phyloP scores from a whole-genome alignment of 2,329 filamentous ascomycete species.

The Pyrenophora seminiperda region DNA sequence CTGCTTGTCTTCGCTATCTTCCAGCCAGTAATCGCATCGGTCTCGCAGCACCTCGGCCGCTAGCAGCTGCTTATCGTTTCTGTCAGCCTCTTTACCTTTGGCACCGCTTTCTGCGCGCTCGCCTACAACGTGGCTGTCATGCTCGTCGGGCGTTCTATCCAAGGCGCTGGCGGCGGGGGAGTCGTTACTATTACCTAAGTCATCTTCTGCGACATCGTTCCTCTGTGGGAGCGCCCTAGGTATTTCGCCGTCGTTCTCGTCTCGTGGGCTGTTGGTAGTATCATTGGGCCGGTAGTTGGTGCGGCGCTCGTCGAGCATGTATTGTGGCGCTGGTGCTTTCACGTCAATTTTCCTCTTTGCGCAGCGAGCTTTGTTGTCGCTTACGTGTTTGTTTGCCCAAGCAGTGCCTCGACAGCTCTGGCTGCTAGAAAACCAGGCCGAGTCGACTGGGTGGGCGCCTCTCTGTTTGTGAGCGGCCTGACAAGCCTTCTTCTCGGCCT shows the following conservation, averaged over 20 bases:
- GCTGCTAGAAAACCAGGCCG: conserved; percentile 30
- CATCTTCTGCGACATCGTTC: conserved; percentile 54
- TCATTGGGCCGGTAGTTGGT: conserved; percentile 55
- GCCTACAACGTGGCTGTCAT: conserved; percentile 44
- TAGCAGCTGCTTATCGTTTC: conserved; percentile 46
- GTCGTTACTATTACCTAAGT: conserved; percentile 51
- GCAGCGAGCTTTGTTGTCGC: conserved; percentile 32
- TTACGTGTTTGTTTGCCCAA: conserved; percentile 28
- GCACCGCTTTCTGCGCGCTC: conserved; percentile 46
- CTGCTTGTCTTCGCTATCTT: conserved; percentile 68
- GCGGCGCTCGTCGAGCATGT: conserved; percentile 59
- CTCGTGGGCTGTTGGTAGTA: conserved; percentile 61
- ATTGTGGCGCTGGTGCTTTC: conserved; percentile 68
- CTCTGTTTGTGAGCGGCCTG: conserved; percentile 48
- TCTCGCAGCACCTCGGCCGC: conserved; percentile 59
- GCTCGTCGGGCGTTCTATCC: conserved; percentile 44
- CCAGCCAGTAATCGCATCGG: conserved; percentile 54
- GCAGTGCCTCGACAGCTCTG: conserved; percentile 15
- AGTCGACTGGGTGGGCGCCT: conserved; percentile 53
- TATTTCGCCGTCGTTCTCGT: conserved; percentile 48
- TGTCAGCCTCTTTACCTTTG: conserved; percentile 55
- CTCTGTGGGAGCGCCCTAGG: conserved; percentile 49
- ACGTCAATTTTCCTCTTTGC: conserved; percentile 65
- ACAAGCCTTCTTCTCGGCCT: conserved; percentile 51
- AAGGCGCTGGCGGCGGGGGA: conserved; percentile 50